These are phyloP conservation scores for Mortierella sp. DNA, from an alignment of 371 early-diverging fungal genomes.

Conservation along the genomic window DNA sequence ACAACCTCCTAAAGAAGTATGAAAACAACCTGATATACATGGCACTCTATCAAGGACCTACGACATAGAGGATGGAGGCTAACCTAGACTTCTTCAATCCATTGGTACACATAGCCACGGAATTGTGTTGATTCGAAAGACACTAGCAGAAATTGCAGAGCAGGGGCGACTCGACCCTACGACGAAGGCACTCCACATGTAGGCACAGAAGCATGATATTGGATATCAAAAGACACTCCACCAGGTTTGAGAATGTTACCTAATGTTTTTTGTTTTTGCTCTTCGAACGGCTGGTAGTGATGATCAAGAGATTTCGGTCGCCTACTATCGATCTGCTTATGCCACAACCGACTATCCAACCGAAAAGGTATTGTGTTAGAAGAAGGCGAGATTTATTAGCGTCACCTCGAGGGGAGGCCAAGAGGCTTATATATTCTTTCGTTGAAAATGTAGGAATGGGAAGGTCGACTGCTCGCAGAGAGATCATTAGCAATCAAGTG, in stretches of 20 bases:
- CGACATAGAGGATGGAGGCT: neutral
- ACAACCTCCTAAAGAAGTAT: constrained; percentile 79
- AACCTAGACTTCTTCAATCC: neutral
- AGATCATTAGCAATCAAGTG: constrained; percentile 87
- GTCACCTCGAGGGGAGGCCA: neutral
- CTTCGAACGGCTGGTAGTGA: constrained; percentile 56
- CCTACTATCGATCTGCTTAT: constrained; percentile 94
- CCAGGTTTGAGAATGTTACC: too few relatives aligned
- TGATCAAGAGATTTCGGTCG: constrained; percentile 84
- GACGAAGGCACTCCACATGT: constrained; percentile 72
- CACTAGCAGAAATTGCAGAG: constrained; percentile 71
- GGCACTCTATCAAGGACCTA: too few relatives aligned
- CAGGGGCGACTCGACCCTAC: constrained; percentile 65
- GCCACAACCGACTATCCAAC: constrained; percentile 89
- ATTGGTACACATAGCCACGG: constrained; percentile 61
- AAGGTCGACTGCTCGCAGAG: constrained; percentile 84
- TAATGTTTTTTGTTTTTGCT: neutral
- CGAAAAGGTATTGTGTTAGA: constrained; percentile 57
- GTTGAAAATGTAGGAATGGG: constrained; percentile 87
- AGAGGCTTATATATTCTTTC: neutral
- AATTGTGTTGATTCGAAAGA: constrained; percentile 70
- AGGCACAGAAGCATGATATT: constrained; percentile 18
- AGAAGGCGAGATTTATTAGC: too few relatives aligned
- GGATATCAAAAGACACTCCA: too few relatives aligned
- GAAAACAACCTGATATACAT: neutral